Evolutionary conservation across 2,329 filamentous ascomycete genomes (phyloP), one percentile per base, ranked within the genome.

Genomic region (Aspergillus eucalypticola): DNA sequence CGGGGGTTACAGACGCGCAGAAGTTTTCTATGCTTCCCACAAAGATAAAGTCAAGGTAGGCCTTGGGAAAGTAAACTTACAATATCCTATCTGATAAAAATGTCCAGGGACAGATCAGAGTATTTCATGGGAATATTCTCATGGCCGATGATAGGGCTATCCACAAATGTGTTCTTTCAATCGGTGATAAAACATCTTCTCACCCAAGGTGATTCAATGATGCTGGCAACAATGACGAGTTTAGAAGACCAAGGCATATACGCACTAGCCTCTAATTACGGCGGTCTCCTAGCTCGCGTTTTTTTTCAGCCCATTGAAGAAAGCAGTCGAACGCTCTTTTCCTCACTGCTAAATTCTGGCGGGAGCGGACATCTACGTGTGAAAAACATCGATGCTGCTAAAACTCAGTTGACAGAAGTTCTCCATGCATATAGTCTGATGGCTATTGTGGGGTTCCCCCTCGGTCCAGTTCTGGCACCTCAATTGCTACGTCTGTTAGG

Each of bases 231-330:
- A 11, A 82, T 98, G 59, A 89, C 93, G 6, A 87, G 88, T 0
- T 84, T 95, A 1, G 82, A 86, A 44, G 90, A 93, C 4, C 95
- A 98, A 78, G 95, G 95, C 13, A 88, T 92, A 38, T 99, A 98
- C 72, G 92, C 93, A 0, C 83, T 99, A 5, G 95, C 94, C 55
- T 92, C 92, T 69, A 99, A 98, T 76, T 99, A 95, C 73, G 95
- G 95, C 21, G 91, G 93, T 2, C 84, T 99, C 0, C 80, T 96
- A 27, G 95, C 95, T 0, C 86, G 95, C 3, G 86, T 98, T 64
- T 80, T 99, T 54, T 94, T 99, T 74, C 95, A 98, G 71, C 96
- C 95, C 7, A 87, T 99, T 61, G 95, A 99, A 76, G 96, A 99
- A 76, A 94, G 90, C 73, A 93, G 90, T 64, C 89, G 96, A 41